A percentile compares a stretch with the other conserved stretches of the same genome.
Evolutionary conservation across 2,329 filamentous ascomycete species (phyloP).

Genomic region (Alternaria novae-zelandiae): DNA sequence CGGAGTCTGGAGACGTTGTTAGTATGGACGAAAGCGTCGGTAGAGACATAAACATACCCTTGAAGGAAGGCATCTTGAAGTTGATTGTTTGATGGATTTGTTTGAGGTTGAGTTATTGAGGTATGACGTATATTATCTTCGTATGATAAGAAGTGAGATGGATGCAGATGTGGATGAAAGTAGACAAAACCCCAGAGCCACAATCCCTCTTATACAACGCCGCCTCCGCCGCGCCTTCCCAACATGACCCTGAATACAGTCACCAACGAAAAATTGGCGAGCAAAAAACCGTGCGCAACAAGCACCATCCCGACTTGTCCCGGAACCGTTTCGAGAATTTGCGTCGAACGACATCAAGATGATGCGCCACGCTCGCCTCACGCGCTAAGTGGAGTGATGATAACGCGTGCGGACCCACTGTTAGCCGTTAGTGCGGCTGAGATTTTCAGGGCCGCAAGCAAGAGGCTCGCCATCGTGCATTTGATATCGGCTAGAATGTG

Average conservation of each 20-base stretch:
- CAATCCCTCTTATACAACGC: constrained; percentile 18
- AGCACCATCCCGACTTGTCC: constrained; percentile 25
- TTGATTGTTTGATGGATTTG: neutral
- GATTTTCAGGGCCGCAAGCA: constrained; percentile 30
- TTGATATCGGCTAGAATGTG: neutral
- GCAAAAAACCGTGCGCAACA: constrained; percentile 17
- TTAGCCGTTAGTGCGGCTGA: constrained; percentile 30
- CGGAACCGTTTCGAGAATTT: constrained; percentile 15
- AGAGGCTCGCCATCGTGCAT: constrained; percentile 6
- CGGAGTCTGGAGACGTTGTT: constrained; percentile 21
- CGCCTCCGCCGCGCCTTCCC: constrained; percentile 11
- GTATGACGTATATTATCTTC: neutral
- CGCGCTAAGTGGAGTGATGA: constrained; percentile 28
- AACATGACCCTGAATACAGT: constrained; percentile 11
- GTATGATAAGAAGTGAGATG: neutral
- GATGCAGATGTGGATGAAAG: neutral
- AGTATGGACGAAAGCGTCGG: neutral
- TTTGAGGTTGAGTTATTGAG: neutral
- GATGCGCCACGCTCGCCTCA: constrained; percentile 27
- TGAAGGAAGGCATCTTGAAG: constrained; percentile 28
- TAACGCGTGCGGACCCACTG: constrained; percentile 29
- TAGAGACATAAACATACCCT: constrained; percentile 10
- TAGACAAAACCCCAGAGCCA: neutral
- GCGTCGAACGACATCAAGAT: constrained; percentile 32
- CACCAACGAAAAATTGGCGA: constrained; percentile 22